Percentiles rank a stretch among this genome's conserved stretches.
Conservation (phyloP, 345 rosid species). For the Eutrema heterophyllum region DNA sequence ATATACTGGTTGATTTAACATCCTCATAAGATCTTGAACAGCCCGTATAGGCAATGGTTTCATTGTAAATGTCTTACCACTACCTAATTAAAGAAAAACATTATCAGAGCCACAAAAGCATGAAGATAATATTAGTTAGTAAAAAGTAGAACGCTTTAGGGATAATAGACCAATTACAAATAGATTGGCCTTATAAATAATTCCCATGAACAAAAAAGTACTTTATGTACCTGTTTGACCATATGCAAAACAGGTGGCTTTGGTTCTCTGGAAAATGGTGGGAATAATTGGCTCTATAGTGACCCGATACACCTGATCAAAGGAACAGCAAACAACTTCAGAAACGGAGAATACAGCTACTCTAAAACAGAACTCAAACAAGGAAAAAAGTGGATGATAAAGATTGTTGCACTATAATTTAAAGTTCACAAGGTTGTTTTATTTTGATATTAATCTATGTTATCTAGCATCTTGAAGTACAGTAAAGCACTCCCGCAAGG, state of each 20-base stretch:
- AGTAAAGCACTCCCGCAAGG: neutral
- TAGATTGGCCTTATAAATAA: neutral
- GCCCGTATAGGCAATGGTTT: conserved; percentile 93
- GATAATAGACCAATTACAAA: neutral
- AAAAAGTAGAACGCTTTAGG: neutral
- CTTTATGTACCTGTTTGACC: conserved; percentile 85
- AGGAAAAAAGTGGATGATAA: neutral
- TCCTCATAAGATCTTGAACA: conserved; percentile 77
- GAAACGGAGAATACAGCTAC: neutral
- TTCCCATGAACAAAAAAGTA: neutral
- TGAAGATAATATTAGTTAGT: neutral
- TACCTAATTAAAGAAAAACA: conserved; percentile 47
- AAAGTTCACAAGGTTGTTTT: neutral
- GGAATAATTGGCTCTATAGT: conserved; percentile 97
- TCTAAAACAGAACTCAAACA: neutral
- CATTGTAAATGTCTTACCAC: conserved; percentile 99
- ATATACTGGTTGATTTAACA: conserved; percentile 79
- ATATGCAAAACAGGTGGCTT: conserved; percentile 99
- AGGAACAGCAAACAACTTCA: neutral
- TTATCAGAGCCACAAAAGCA: conserved; percentile 5
- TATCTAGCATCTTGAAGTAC: neutral
- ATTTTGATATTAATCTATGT: neutral
- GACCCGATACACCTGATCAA: conserved; percentile 67
- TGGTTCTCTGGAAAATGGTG: conserved; percentile 80
- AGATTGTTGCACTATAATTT: neutral